Evolutionary conservation across 768 basidiomycete species (phyloP), one percentile per base, ranked within the genome.

Genomic region (Bullera alba): DNA sequence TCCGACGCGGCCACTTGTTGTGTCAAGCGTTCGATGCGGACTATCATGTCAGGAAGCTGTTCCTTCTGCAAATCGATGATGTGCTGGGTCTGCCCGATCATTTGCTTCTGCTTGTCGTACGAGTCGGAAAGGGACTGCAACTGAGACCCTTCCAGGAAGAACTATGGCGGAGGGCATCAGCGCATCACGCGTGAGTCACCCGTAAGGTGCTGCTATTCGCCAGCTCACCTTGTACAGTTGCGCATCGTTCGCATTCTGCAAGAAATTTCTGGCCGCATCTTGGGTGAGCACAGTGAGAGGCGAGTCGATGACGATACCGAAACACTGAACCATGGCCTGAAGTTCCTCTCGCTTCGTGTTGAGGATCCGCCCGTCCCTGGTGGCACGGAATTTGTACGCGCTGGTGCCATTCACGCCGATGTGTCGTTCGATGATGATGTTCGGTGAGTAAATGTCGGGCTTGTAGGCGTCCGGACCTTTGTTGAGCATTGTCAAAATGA

Each of bases 141-240:
- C 59, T 90, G 87, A 0, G 95, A 97, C 15, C 95, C 95, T 29
- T 83, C 80, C 28, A 97, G 79, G 79, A 97, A 97, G 73, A 96
- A 90, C 90, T 93, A 27, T 12, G 15, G 12, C 57, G 0, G 35
- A 22, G 14, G 42, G 15, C 14, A 26, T 25, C 5, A 17, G 35
- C 34, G 38, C 25, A 42, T 42, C 30, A 51, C n/a, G n/a, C n/a
- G 10, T 34, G 34, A 7, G 34, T 44, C 16, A 6, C 23, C 19
- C 29, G 14, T 8, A 3, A 28, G 38, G 32, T 54, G 2, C 4
- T 29, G 21, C n/a, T n/a, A n/a, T n/a, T n/a, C n/a, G n/a, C n/a
- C n/a, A n/a, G 58, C 77, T 7, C 65, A 86, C 92, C 74, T 85
- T 83, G 76, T 99, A 97, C 72, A 96, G 91, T 71, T 90, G 87